Base-by-base conservation (phyloP, 1,139 yeast genomes). In the Yamadazyma kanchanaburiensis region DNA sequence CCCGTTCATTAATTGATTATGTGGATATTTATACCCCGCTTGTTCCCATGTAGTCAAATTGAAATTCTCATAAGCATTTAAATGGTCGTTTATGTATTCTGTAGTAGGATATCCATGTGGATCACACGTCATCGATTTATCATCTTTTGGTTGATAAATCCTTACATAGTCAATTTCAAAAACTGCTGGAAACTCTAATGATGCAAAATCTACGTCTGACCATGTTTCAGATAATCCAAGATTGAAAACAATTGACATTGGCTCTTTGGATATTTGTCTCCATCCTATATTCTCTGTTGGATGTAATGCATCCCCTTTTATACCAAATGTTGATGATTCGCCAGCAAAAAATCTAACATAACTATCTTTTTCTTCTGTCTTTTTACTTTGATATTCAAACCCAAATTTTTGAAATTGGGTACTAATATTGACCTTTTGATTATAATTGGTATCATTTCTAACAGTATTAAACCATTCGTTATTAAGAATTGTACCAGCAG, bases 181-280 rank as follows among this genome's bases (percentile, higher is more conserved):
- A n/a, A 38, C 37, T 5, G 54, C 51, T 6, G 62, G 61, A 28
- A 53, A 49, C 18, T 42, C 36, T 23, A 57, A 39, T 3, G 53
- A 40, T 2, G 42, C 47, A 40, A 46, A 47, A 34, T 54, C 52
- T 7, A 57, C 40, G 12, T 40, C 35, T 23, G 49, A 48, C 62
- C 62, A 57, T 12, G 48, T 43, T 31, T 42, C 46, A 4, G 60
- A 54, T 16, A 57, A 36, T 13, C 58, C 62, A 37, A 57, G 37
- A 30, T 57, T 57, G 38, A 57, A 41, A 12, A 57, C 38, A 12
- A 55, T 25, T 4, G 58, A 36, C 62, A 57, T 57, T 10, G 62
- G 62, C 31, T 57, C 62, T 32, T 46, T 50, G 19, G 55, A 30
- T 9, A 57, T 44, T 19, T 47, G 51, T 23, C 62, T 46, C 50